Percentiles rank a stretch among this genome's conserved stretches.
Conservation (phyloP, 176 grass and related monocot species). For the Lolium perenne region DNA sequence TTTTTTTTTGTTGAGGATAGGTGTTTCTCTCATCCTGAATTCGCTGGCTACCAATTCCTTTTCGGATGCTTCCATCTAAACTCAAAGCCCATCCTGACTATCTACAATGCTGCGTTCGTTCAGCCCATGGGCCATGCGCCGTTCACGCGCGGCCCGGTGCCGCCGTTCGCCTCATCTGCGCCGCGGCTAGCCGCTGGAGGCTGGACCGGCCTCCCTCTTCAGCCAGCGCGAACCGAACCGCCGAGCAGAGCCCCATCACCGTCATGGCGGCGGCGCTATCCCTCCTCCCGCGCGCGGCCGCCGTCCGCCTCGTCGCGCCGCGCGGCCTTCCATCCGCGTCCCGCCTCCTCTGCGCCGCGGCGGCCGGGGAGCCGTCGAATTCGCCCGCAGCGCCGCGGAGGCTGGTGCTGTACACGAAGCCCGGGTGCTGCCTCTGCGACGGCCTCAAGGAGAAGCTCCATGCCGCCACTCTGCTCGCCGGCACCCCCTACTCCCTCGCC, state of each 20-base stretch:
- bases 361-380: conserved; percentile 32
- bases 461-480: conserved; percentile 64
- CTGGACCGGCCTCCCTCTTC: too few species aligned
- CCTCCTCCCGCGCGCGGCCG: conserved; percentile 42
- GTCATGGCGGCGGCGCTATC: conserved; percentile 43
- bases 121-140: too few species aligned
- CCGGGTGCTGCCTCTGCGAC: conserved; percentile 94
- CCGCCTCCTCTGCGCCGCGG: conserved; percentile 46
- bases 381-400: conserved; percentile 39
- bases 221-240: background rate
- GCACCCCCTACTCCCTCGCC: conserved; percentile 59
- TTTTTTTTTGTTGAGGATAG: too few species aligned
- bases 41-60: too few species aligned
- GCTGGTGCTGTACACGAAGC: conserved; percentile 82
- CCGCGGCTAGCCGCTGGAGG: too few species aligned
- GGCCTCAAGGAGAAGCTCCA: conserved; percentile 92
- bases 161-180: too few species aligned
- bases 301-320: conserved; percentile 36
- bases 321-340: background rate
- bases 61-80: too few species aligned
- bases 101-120: too few species aligned
- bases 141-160: too few species aligned
- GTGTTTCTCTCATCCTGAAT: too few species aligned
- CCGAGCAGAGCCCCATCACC: conserved; percentile 1
- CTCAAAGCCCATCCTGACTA: too few species aligned